Evolutionary conservation across 2,329 filamentous ascomycete species (phyloP).

Genomic region (Penicillium sp.): DNA sequence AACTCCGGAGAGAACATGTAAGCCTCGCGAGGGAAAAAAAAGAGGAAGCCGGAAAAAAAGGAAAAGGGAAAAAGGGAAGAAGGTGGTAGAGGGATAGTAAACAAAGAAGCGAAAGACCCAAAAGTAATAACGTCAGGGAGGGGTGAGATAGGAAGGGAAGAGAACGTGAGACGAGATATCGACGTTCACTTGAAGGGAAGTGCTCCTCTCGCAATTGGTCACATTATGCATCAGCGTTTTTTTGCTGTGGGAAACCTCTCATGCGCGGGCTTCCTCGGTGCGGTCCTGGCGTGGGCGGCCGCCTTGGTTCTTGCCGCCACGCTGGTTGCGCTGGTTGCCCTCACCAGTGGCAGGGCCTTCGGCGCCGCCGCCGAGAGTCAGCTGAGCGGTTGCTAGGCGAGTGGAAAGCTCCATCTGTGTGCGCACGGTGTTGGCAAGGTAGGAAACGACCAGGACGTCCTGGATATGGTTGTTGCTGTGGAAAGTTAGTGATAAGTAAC

Average conservation of each 20-base stretch:
- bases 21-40: conserved; percentile 15
- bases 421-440: conserved; percentile 96
- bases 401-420: conserved; percentile 98
- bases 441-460: conserved; percentile 96
- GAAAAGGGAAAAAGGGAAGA: conserved; percentile 19
- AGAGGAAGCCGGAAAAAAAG: conserved; percentile 14
- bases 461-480: conserved; percentile 95
- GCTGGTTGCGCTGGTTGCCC: conserved; percentile 26
- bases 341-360: conserved; percentile 41
- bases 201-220: conserved; percentile 18
- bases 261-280: conserved; percentile 41
- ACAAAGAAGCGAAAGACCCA: conserved; percentile 10
- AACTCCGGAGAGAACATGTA: conserved; percentile 1
- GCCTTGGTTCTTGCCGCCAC: conserved; percentile 41
- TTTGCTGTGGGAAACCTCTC: conserved; percentile 17
- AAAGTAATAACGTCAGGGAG: conserved; percentile 9
- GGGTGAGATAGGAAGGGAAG: conserved; percentile 18
- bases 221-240: conserved; percentile 25
- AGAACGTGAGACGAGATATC: conserved; percentile 21
- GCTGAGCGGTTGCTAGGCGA: conserved; percentile 77
- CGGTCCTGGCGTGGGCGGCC: conserved; percentile 43
- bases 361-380: conserved; percentile 54
- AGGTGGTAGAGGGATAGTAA: conserved; percentile 9
- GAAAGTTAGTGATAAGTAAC: conserved; percentile 30
- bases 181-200: conserved; percentile 7